Conservation (phyloP, 2,329 filamentous ascomycete species). For the Exophiala spinifera region DNA sequence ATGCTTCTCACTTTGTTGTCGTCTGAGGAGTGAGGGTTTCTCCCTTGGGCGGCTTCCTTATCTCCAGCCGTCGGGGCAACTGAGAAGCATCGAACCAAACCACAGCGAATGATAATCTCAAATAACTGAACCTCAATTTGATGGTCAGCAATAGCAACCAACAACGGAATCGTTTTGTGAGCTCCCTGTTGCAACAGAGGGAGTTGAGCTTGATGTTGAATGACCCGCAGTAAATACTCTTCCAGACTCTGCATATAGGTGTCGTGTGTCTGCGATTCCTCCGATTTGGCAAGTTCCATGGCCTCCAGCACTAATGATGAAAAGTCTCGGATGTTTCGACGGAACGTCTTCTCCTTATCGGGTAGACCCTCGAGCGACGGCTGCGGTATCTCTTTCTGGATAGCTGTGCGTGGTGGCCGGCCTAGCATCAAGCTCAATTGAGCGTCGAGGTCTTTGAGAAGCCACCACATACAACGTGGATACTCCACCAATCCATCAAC, state of each 20-base stretch:
- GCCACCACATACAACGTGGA: constrained; percentile 22
- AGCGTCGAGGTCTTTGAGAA: constrained; percentile 19
- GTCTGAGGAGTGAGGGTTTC: constrained; percentile 1
- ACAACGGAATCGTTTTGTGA: not conserved
- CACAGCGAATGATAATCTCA: constrained; percentile 13
- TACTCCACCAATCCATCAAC: not conserved
- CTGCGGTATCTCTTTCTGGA: too few relatives aligned
- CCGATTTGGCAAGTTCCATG: constrained; percentile 4
- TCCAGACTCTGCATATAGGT: constrained; percentile 1
- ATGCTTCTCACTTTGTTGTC: constrained; percentile 2
- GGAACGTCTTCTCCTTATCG: constrained; percentile 7
- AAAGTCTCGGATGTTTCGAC: constrained; percentile 11
- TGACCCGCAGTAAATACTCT: constrained; percentile 3
- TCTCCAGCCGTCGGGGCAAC: not conserved
- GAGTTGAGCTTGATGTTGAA: constrained; percentile 8
- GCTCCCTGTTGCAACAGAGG: constrained; percentile 9
- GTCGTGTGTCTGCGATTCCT: not conserved
- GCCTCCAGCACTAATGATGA: constrained; percentile 12
- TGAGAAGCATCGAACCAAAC: constrained; percentile 3
- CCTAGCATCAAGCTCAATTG: constrained; percentile 22
- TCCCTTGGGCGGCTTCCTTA: not conserved
- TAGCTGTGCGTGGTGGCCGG: constrained; percentile 1
- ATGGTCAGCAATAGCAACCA: constrained; percentile 11
- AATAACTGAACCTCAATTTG: constrained; percentile 20
- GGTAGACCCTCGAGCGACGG: not conserved